A percentile compares a stretch with the other conserved stretches of the same genome.
Conservation (phyloP, 1,139 yeast genomes). For the Waltiozyma sp. region DNA sequence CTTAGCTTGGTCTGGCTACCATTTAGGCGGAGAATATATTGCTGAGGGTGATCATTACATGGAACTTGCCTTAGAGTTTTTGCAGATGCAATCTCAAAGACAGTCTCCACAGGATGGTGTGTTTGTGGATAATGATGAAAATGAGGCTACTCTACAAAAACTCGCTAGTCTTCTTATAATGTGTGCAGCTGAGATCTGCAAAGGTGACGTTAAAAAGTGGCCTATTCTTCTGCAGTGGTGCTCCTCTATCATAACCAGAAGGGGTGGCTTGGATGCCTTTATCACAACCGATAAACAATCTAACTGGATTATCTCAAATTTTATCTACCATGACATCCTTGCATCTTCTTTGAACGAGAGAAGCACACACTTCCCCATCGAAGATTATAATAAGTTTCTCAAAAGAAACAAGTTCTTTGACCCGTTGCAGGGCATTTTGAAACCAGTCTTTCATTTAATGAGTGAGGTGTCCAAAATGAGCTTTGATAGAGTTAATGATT, state of each 20-base stretch:
- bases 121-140: conserved; percentile 17
- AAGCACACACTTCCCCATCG: conserved; percentile 45
- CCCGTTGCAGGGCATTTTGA: conserved; percentile 65
- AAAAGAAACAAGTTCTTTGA: conserved; percentile 28
- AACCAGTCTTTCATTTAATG: conserved; percentile 50
- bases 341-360: conserved; percentile 45
- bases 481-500: neutral
- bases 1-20: conserved; percentile 63
- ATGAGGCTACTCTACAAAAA: conserved; percentile 25
- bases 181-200: conserved; percentile 64
- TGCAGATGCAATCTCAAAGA: conserved; percentile 12
- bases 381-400: conserved; percentile 47
- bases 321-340: conserved; percentile 71
- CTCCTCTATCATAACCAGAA: conserved; percentile 39
- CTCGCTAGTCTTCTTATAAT: conserved; percentile 58
- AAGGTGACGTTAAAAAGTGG: conserved; percentile 70
- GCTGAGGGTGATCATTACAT: conserved; percentile 34
- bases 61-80: conserved; percentile 34
- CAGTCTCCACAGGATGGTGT: neutral
- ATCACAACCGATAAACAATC: conserved; percentile 41
- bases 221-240: conserved; percentile 50
- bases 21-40: conserved; percentile 26
- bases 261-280: conserved; percentile 46
- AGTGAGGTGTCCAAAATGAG: conserved; percentile 55
- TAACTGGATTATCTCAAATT: conserved; percentile 70